Percentiles rank a stretch among this genome's conserved stretches.
Evolutionary conservation across 192 early-diverging fungal genomes (phyloP).

Genomic region (Lobosporangium transversale): DNA sequence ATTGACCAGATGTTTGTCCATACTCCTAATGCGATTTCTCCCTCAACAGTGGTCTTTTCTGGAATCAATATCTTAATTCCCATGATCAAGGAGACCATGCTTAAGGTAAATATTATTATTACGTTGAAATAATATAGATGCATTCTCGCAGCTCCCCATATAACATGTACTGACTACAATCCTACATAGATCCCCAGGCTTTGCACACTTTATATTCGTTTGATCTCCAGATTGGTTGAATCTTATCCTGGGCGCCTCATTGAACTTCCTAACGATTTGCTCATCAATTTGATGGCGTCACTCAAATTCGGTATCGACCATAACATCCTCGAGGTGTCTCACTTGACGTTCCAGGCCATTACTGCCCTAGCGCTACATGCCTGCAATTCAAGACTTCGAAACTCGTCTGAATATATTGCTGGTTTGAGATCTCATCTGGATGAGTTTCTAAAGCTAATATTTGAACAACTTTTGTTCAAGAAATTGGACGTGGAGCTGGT

Average conservation of each 20-base stretch:
- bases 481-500: slow-evolving; percentile 70
- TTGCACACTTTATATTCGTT: slow-evolving; percentile 72
- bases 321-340: slow-evolving; percentile 67
- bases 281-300: slow-evolving; percentile 66
- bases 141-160: neutral
- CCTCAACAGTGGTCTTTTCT: slow-evolving; percentile 74
- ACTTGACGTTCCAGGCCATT: slow-evolving; percentile 70
- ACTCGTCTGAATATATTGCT: slow-evolving; percentile 24
- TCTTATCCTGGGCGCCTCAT: slow-evolving; percentile 71
- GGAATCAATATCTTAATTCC: slow-evolving; percentile 77
- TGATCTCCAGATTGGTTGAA: slow-evolving; percentile 70
- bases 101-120: slow-evolving; percentile 57
- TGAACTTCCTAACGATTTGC: slow-evolving; percentile 56
- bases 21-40: slow-evolving; percentile 40
- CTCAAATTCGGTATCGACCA: slow-evolving; percentile 72
- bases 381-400: slow-evolving; percentile 55
- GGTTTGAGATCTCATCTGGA: slow-evolving; percentile 52
- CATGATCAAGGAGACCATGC: slow-evolving; percentile 76
- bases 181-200: slow-evolving; percentile 63
- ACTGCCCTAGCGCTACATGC: slow-evolving; percentile 65
- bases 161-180: neutral
- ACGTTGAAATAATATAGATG: neutral
- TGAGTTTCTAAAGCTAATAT: slow-evolving; percentile 59
- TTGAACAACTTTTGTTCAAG: slow-evolving; percentile 70
- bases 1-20: slow-evolving; percentile 48